Conservation (phyloP, 2,329 filamentous ascomycete species). For the Scedosporium minutisporum region DNA sequence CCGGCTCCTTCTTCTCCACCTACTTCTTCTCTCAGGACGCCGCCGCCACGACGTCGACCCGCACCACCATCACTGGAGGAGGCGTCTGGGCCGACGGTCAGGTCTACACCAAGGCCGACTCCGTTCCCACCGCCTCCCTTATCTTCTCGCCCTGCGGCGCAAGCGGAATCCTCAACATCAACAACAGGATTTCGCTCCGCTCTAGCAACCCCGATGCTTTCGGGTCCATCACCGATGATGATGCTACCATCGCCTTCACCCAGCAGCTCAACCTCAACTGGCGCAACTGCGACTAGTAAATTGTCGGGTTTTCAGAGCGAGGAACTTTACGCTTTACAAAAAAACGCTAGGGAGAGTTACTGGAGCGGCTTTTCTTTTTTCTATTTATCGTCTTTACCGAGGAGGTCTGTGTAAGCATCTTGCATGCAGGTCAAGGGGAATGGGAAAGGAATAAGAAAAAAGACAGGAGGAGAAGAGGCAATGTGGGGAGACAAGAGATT, state of each 20-base stretch:
- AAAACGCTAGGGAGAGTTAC: neutral
- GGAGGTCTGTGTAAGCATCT: neutral
- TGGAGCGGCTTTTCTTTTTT: neutral
- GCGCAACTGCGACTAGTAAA: conserved; percentile 11
- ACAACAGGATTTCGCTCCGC: conserved; percentile 26
- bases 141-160: conserved; percentile 37
- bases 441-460: neutral
- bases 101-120: conserved; percentile 37
- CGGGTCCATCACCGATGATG: conserved; percentile 27
- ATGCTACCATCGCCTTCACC: conserved; percentile 27
- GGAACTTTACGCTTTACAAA: neutral
- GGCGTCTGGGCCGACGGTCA: conserved; percentile 30
- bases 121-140: conserved; percentile 31
- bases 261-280: conserved; percentile 27
- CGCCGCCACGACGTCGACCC: conserved; percentile 31
- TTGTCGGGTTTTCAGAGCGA: neutral
- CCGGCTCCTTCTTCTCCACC: conserved; percentile 34
- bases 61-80: conserved; percentile 31
- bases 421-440: neutral
- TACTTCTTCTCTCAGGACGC: conserved; percentile 39
- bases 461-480: neutral
- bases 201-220: conserved; percentile 20
- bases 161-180: conserved; percentile 32
- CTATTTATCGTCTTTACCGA: neutral
- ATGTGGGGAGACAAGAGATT: neutral